Evolutionary conservation across 495 filamentous ascomycete species (phyloP).

Genomic region (Podospora conica): DNA sequence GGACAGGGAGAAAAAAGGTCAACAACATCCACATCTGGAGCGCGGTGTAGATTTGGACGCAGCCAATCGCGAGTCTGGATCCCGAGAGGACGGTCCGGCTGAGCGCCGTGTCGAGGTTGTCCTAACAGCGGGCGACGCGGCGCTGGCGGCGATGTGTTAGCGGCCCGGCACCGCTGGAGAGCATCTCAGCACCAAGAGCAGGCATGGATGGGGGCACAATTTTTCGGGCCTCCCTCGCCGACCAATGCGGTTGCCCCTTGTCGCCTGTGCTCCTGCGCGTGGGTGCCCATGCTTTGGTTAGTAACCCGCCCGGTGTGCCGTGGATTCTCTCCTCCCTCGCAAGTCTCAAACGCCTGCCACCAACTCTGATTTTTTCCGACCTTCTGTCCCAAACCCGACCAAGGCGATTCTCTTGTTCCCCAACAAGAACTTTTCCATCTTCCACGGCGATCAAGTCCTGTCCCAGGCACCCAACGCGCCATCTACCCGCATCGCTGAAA

Average conservation of each 20-base stretch:
- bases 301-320: slow-evolving; percentile 17
- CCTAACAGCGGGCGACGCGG: not conserved
- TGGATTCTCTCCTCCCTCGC: slow-evolving; percentile 23
- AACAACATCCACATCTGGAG: not conserved
- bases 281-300: slow-evolving; percentile 16
- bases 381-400: slow-evolving; percentile 17
- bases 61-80: slow-evolving; percentile 8
- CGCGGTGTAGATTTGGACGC: not conserved
- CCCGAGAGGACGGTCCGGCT: not conserved
- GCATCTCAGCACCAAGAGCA: too few relatives aligned
- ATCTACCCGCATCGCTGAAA: slow-evolving; percentile 18
- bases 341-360: slow-evolving; percentile 25
- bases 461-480: slow-evolving; percentile 19
- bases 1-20: not conserved
- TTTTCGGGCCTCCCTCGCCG: slow-evolving; percentile 13
- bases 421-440: slow-evolving; percentile 15
- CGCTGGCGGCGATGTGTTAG: slow-evolving; percentile 1
- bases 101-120: not conserved
- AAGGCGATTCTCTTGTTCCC: slow-evolving; percentile 22
- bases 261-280: slow-evolving; percentile 10
- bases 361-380: slow-evolving; percentile 26
- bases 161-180: too few relatives aligned
- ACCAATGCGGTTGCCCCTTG: slow-evolving; percentile 12
- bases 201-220: slow-evolving; percentile 14
- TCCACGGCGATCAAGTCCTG: slow-evolving; percentile 28